Evolutionary conservation across 345 rosid genomes (phyloP).

Genomic region (Geranium rotundifolium): DNA sequence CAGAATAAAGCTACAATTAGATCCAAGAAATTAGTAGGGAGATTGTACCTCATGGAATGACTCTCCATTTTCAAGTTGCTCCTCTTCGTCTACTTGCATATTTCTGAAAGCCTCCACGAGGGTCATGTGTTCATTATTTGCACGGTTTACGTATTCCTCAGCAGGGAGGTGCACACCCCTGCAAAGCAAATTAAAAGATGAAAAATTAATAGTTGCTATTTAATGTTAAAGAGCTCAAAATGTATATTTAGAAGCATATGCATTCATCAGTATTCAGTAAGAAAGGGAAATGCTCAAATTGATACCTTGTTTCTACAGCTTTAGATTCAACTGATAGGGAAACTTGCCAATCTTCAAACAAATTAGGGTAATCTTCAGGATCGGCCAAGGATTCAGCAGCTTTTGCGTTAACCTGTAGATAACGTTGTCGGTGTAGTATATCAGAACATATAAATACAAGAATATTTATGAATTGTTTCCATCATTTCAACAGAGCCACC

Average conservation of each 20-base stretch:
- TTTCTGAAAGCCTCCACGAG: constrained; percentile 84
- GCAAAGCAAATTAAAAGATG: constrained; percentile 14
- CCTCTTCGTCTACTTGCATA: constrained; percentile 80
- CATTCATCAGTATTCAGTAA: no score
- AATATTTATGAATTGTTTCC: no score
- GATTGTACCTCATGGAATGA: constrained; percentile 52
- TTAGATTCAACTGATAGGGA: constrained; percentile 78
- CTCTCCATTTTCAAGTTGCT: constrained; percentile 76
- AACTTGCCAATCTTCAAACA: constrained; percentile 98
- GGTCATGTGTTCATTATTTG: constrained; percentile 51
- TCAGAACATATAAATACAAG: no score
- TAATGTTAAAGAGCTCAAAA: no score
- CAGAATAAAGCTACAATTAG: no score
- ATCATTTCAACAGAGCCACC: no score
- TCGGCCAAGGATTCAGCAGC: constrained; percentile 99
- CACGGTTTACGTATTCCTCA: constrained; percentile 46
- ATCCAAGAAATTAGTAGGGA: neutral
- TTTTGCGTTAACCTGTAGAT: constrained; percentile 74
- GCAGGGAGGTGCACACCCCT: constrained; percentile 66
- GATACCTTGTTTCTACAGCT: constrained; percentile 65
- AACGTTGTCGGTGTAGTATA: neutral
- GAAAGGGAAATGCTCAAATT: no score
- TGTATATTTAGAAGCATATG: no score
- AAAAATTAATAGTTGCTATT: no score
- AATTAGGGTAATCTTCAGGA: constrained; percentile 91